Conservation (phyloP, 1,139 yeast species). For the Pichia sp. region DNA sequence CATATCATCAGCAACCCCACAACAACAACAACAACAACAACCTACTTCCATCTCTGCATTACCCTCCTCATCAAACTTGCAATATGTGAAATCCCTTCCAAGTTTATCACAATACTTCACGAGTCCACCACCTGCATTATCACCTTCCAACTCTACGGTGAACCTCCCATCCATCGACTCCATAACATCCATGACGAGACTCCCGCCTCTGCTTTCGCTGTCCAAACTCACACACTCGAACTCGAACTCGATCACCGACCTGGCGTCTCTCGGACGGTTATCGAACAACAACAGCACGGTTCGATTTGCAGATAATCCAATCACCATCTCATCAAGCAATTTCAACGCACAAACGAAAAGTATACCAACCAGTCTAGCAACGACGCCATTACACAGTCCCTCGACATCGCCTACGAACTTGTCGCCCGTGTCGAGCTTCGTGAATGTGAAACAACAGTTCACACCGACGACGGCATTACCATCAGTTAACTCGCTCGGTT, state of each 20-base stretch:
- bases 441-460: neutral
- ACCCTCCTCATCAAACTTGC: conserved; percentile 34
- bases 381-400: conserved; percentile 13
- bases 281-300: neutral
- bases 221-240: neutral
- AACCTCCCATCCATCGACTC: conserved; percentile 14
- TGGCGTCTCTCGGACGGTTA: neutral
- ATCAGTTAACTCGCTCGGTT: conserved; percentile 8
- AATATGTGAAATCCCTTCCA: conserved; percentile 60
- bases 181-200: conserved; percentile 13
- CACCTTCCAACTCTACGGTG: neutral
- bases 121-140: neutral
- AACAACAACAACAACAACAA: neutral
- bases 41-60: too few relatives aligned
- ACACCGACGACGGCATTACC: neutral
- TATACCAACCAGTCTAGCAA: conserved; percentile 2
- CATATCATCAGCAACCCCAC: conserved; percentile 13
- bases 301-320: conserved; percentile 1
- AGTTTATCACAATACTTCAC: conserved; percentile 59
- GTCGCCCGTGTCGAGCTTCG: conserved; percentile 11
- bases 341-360: neutral
- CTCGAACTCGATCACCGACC: neutral
- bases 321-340: neutral
- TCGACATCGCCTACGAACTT: conserved; percentile 5
- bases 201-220: conserved; percentile 14